phyloP scores from a whole-genome alignment of 75 land plant species.

The Gnetum montanum region DNA sequence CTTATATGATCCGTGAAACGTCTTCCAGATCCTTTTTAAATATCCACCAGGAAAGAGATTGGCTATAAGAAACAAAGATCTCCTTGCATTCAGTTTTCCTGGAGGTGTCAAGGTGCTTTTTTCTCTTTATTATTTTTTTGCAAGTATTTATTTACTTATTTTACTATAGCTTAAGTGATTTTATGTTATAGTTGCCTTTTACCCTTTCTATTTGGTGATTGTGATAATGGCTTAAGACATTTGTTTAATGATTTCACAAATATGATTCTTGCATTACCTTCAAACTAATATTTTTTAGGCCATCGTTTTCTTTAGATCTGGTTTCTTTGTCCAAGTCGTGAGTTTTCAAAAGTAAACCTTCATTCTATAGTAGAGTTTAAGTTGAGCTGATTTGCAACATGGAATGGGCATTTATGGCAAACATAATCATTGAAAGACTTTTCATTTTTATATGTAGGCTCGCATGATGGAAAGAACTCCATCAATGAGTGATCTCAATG shows the following conservation, averaged over 20 bases:
- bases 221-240: too few species aligned
- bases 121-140: background rate
- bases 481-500: slow-evolving; percentile 93
- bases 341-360: background rate
- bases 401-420: too few species aligned
- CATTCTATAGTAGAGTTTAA: background rate
- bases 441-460: slow-evolving; percentile 43
- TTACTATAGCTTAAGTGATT: too few species aligned
- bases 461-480: slow-evolving; percentile 82
- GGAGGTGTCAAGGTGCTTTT: slow-evolving; percentile 77
- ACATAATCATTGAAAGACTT: too few species aligned
- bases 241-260: too few species aligned
- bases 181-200: too few species aligned
- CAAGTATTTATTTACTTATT: too few species aligned
- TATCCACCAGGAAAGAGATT: slow-evolving; percentile 87
- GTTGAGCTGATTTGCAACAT: too few species aligned
- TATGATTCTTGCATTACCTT: too few species aligned
- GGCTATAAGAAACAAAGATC: slow-evolving; percentile 62
- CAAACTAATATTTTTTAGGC: too few species aligned
- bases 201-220: background rate
- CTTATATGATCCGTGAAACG: background rate
- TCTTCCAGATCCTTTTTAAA: slow-evolving; percentile 75
- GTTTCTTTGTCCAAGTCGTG: too few species aligned
- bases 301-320: too few species aligned
- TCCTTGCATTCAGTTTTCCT: slow-evolving; percentile 90